These are phyloP conservation scores for Heteromeles arbutifolia DNA, from an alignment of 306 rosid genomes.

Conservation along the genomic window DNA sequence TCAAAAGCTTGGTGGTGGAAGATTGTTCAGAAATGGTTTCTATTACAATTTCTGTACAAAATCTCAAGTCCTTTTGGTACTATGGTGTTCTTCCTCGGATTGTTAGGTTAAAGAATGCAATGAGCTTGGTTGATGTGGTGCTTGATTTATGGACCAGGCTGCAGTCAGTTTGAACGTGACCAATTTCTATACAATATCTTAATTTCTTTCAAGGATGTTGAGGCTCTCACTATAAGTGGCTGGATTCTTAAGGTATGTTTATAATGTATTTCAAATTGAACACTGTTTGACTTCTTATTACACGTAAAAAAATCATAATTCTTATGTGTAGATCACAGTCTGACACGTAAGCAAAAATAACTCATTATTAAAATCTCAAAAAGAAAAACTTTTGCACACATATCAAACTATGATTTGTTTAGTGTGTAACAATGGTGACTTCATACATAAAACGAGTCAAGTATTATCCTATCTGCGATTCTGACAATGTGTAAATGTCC, in stretches of 20 bases:
- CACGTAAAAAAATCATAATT: too few species aligned
- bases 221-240: conserved; percentile 16
- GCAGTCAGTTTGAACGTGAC: conserved; percentile 16
- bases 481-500: background rate
- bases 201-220: conserved; percentile 15
- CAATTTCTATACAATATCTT: conserved; percentile 3
- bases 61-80: conserved; percentile 4
- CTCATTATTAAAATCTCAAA: too few species aligned
- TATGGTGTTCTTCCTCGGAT: conserved; percentile 12
- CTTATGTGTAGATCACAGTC: too few species aligned
- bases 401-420: too few species aligned
- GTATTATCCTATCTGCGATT: background rate
- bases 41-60: background rate
- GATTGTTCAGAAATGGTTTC: conserved; percentile 10
- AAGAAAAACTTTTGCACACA: too few species aligned
- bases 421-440: too few species aligned
- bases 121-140: conserved; percentile 7
- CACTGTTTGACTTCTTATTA: too few species aligned
- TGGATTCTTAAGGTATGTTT: conserved; percentile 27
- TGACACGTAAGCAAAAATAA: too few species aligned
- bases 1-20: conserved; percentile 10
- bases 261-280: background rate
- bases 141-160: conserved; percentile 14
- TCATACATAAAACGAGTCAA: too few species aligned
- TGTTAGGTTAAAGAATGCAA: background rate